phyloP scores from a whole-genome alignment of 2,329 filamentous ascomycete species.

The Thielaviopsis euricoi region DNA sequence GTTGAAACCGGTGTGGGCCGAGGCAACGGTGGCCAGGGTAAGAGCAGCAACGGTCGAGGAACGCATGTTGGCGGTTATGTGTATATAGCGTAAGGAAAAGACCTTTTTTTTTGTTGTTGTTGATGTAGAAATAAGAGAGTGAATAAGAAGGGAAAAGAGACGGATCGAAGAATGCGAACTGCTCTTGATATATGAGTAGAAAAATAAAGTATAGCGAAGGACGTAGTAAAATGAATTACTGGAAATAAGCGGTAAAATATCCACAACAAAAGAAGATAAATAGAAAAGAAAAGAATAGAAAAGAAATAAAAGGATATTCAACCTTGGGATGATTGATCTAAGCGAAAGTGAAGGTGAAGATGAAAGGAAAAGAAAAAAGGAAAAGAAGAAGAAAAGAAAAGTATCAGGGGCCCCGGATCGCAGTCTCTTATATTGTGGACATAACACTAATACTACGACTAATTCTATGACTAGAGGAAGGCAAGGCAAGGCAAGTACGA shows the following conservation, averaged over 20 bases:
- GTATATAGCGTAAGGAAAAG: neutral
- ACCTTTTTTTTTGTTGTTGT: no score
- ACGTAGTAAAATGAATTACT: conserved; percentile 1
- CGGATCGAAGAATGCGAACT: neutral
- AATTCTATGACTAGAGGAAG: no score
- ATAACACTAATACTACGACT: no score
- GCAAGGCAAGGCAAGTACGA: no score
- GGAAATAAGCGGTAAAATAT: neutral
- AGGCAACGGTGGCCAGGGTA: conserved; percentile 14
- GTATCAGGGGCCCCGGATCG: neutral
- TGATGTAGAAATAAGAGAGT: conserved; percentile 1
- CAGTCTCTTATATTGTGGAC: neutral
- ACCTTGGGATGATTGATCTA: conserved; percentile 2
- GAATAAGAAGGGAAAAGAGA: conserved; percentile 3
- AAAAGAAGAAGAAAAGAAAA: neutral
- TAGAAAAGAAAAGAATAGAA: neutral
- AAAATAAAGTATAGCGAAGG: conserved; percentile 4
- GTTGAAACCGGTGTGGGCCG: conserved; percentile 51
- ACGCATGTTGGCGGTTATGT: conserved; percentile 10
- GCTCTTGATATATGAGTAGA: neutral
- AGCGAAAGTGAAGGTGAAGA: neutral
- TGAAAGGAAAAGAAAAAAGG: neutral
- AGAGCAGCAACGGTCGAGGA: conserved; percentile 6
- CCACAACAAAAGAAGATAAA: conserved; percentile 1
- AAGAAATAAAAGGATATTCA: conserved; percentile 1